phyloP scores from a whole-genome alignment of 805 yeast species.

The Teunomyces atbi region DNA sequence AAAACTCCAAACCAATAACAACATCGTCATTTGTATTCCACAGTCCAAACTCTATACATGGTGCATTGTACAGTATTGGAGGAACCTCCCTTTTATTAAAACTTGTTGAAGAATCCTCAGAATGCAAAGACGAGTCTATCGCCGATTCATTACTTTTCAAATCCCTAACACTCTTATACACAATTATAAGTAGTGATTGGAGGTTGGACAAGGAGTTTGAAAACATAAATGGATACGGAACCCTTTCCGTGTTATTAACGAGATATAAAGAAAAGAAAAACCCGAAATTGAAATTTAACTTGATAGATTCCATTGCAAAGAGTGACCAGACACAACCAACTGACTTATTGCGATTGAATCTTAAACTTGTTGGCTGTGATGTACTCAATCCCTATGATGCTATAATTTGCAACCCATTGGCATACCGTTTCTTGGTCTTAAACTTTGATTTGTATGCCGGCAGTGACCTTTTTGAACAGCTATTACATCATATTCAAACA shows the following conservation, averaged over 20 bases:
- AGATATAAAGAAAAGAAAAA: constrained; percentile 37
- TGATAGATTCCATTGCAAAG: constrained; percentile 5
- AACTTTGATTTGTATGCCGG: constrained; percentile 66
- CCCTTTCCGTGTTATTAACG: constrained; percentile 52
- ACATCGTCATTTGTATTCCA: constrained; percentile 17
- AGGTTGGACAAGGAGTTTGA: constrained; percentile 58
- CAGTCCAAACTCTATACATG: constrained; percentile 24
- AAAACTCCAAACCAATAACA: constrained; percentile 4
- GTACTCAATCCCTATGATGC: constrained; percentile 52
- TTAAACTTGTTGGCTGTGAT: constrained; percentile 58
- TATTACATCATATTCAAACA: constrained; percentile 58
- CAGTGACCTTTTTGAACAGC: constrained; percentile 51
- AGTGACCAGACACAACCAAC: constrained; percentile 17
- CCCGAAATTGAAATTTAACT: constrained; percentile 11
- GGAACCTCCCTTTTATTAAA: constrained; percentile 49
- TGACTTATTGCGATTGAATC: constrained; percentile 32
- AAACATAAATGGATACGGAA: constrained; percentile 56
- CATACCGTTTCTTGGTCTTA: constrained; percentile 51
- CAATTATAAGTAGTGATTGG: constrained; percentile 46
- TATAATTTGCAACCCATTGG: constrained; percentile 51
- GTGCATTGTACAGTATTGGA: constrained; percentile 45
- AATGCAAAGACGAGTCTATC: constrained; percentile 15
- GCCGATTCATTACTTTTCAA: constrained; percentile 26
- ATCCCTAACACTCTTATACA: constrained; percentile 42
- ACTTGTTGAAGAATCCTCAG: constrained; percentile 44